Base-by-base conservation (phyloP, 2,329 filamentous ascomycete genomes). In the Curvularia sp. region DNA sequence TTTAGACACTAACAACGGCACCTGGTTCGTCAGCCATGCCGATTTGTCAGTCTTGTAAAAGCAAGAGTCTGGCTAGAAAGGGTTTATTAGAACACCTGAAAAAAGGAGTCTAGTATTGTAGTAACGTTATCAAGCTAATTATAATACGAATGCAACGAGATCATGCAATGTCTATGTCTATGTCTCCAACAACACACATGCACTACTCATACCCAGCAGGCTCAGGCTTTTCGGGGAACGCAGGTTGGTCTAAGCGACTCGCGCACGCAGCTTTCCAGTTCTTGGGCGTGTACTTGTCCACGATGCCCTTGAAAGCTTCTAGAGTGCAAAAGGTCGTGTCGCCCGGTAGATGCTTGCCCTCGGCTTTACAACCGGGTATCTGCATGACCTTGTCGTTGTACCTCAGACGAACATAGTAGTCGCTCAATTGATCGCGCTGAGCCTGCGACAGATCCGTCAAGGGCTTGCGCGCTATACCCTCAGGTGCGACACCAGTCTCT, bases 271-370 rank as follows among this genome's bases (percentile, higher is more conserved):
- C 73, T 70, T 85, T 86, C 94, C 93, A 98, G 75, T 93, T 85
- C 58, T 81, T 81, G 0, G 95, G 95, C 1, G 92, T 95, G 73
- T 91, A 96, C 70, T 92, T 92, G 78, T 98, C 94, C 2, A 95
- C 92, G 55, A 97, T 91, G 51, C 86, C 82, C 78, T 98, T 98
- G 83, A 99, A 99, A 0, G 94, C 92, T 56, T 90, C 87, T 88
- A 99, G 78, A 0, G 94, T 98, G 79, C 95, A 99, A 71, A 98
- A 94, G 26, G 87, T 91, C 67, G 93, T 89, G 67, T 98, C 91
- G 0, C 92, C 92, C 0, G 91, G 86, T 2, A 97, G 83, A 78
- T 99, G 95, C 60, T 93, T 96, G 6, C 92, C 92, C 0, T 83
- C 78, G 9, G 84, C 78, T 65, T 85, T 87, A 77, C 95, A 99